Conservation (phyloP, 1,284 basidiomycete genomes). For the Thelephora terrestris region DNA sequence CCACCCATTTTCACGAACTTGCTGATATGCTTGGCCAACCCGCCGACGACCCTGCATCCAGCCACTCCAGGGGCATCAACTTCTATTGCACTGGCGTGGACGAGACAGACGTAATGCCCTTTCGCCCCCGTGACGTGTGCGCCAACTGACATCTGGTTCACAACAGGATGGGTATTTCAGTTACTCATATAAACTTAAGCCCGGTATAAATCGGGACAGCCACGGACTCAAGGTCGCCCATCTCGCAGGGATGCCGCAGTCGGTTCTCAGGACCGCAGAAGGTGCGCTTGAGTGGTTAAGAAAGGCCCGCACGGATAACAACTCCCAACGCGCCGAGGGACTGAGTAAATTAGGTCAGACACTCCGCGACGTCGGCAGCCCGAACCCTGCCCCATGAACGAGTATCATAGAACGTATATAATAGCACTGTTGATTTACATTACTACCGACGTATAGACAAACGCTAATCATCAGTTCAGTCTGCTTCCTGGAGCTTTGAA, state of each 20-base stretch:
- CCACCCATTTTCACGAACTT: conserved; percentile 95
- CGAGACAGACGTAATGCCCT: conserved; percentile 46
- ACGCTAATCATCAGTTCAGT: background rate
- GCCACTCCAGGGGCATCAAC: conserved; percentile 48
- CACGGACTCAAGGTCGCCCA: conserved; percentile 90
- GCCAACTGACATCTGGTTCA: conserved; percentile 1
- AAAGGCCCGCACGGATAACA: conserved; percentile 11
- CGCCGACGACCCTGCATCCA: conserved; percentile 29
- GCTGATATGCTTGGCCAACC: conserved; percentile 71
- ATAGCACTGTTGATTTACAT: background rate
- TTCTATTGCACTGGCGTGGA: conserved; percentile 89
- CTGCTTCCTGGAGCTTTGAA: conserved; percentile 29
- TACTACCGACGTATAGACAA: background rate
- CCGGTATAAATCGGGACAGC: conserved; percentile 85
- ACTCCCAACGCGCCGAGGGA: background rate
- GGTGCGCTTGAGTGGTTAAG: conserved; percentile 35
- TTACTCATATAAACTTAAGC: conserved; percentile 74
- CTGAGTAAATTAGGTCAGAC: background rate
- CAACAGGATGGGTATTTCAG: conserved; percentile 61
- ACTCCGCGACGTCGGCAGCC: background rate
- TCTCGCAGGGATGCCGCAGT: conserved; percentile 74
- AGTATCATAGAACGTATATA: background rate
- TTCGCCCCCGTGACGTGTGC: background rate
- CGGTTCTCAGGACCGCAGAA: conserved; percentile 50
- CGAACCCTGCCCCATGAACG: background rate